Evolutionary conservation across 139 green algal species (phyloP).

Genomic region (Chlorella vulgaris): DNA sequence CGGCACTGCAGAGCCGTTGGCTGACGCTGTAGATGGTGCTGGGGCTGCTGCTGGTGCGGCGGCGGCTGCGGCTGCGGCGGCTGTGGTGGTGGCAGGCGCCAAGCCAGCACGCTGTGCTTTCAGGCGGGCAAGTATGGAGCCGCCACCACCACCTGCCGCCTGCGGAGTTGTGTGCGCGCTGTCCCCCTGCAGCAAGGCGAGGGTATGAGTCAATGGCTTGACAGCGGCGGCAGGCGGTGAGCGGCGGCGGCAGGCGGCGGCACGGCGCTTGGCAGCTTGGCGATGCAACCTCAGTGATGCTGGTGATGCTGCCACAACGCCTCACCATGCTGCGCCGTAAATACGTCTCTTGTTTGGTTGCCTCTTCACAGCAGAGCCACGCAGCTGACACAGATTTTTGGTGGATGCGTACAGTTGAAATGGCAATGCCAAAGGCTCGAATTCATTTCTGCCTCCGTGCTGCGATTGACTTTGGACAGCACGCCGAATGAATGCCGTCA

Average conservation of each 20-base stretch:
- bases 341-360: neutral
- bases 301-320: too few species aligned
- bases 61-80: neutral
- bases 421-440: too few species aligned
- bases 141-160: slow-evolving; percentile 14
- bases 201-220: too few species aligned
- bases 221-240: neutral
- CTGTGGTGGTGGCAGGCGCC: neutral
- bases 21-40: neutral
- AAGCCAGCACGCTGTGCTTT: neutral
- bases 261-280: too few species aligned
- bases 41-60: neutral
- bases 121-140: slow-evolving; percentile 35
- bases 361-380: neutral
- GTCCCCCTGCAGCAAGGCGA: neutral
- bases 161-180: neutral
- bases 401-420: too few species aligned
- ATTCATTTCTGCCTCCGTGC: too few species aligned
- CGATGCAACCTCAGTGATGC: too few species aligned
- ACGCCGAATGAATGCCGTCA: too few species aligned
- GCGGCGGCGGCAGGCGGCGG: neutral
- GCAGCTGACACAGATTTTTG: too few species aligned
- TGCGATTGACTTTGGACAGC: too few species aligned
- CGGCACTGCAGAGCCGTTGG: neutral
- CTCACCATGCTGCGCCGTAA: too few species aligned